A percentile compares a stretch with the other conserved stretches of the same genome.
Evolutionary conservation across 495 filamentous ascomycete genomes (phyloP).

Genomic region (Corynascus novoguineensis): DNA sequence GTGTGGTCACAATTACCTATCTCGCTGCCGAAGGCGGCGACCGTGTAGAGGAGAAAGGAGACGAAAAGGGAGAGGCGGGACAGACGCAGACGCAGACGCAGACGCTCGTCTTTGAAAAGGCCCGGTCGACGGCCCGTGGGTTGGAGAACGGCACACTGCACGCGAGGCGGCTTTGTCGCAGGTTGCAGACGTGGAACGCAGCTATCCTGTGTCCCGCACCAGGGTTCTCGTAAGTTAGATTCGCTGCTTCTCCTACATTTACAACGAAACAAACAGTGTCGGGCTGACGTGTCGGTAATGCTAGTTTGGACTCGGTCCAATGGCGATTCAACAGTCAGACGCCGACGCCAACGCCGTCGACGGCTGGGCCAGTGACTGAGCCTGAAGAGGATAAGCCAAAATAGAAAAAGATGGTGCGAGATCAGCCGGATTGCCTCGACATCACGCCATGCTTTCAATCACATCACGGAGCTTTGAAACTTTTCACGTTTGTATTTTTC

Average conservation of each 20-base stretch:
- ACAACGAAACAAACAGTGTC: neutral
- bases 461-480: too few species aligned
- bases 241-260: too few species aligned
- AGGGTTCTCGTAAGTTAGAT: neutral
- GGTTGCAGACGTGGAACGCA: constrained; percentile 27
- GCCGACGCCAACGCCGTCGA: neutral
- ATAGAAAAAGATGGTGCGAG: neutral
- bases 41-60: too few species aligned
- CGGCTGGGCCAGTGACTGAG: neutral
- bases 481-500: too few species aligned
- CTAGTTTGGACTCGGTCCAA: neutral
- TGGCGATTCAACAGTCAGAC: constrained; percentile 1
- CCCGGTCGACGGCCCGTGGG: constrained; percentile 7
- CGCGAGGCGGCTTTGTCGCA: constrained; percentile 29
- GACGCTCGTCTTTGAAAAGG: constrained; percentile 20
- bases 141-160: constrained; percentile 30
- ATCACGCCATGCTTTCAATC: too few species aligned
- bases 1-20: constrained; percentile 10
- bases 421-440: neutral
- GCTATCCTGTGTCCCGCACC: constrained; percentile 14
- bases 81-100: neutral
- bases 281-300: neutral
- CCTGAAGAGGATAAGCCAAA: neutral
- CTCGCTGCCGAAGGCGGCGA: too few species aligned
- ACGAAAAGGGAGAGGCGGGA: neutral